phyloP scores from a whole-genome alignment of 2,329 filamentous ascomycete genomes.

The Aspergillus jensenii region DNA sequence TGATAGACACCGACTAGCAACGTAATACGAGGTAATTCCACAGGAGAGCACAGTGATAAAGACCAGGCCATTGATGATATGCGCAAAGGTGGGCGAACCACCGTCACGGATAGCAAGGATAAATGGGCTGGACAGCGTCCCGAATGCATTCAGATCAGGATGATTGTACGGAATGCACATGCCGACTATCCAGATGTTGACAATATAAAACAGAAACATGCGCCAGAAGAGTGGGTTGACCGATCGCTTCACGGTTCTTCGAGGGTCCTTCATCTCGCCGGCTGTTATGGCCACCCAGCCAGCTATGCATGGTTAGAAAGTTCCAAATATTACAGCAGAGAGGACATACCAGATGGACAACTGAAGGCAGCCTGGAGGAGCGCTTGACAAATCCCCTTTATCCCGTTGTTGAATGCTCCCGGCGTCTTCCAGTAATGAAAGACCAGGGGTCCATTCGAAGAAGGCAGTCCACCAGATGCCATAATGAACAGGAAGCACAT shows the following conservation, averaged over 20 bases:
- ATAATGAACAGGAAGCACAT: constrained; percentile 38
- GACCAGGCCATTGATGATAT: constrained; percentile 35
- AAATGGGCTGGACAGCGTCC: constrained; percentile 32
- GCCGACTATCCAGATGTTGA: constrained; percentile 37
- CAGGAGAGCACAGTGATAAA: constrained; percentile 38
- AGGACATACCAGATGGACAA: constrained; percentile 29
- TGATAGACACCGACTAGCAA: constrained; percentile 33
- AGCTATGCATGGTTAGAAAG: neutral
- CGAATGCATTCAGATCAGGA: constrained; percentile 22
- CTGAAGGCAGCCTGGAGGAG: constrained; percentile 36
- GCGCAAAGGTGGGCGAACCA: constrained; percentile 20
- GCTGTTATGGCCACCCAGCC: constrained; percentile 29
- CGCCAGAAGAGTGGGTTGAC: constrained; percentile 35
- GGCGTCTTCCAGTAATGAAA: constrained; percentile 32
- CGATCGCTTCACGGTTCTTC: constrained; percentile 30
- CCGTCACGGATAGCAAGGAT: constrained; percentile 29
- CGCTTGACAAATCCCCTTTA: constrained; percentile 35
- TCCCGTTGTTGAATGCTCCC: constrained; percentile 30
- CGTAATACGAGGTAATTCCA: constrained; percentile 34
- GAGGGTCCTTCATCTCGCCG: constrained; percentile 30
- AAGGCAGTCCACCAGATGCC: constrained; percentile 33
- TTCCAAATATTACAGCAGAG: neutral
- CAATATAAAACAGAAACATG: constrained; percentile 35
- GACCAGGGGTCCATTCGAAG: constrained; percentile 31
- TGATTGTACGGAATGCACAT: constrained; percentile 36